Conservation (phyloP, 495 filamentous ascomycete genomes). For the Mytilinidion resinicola region DNA sequence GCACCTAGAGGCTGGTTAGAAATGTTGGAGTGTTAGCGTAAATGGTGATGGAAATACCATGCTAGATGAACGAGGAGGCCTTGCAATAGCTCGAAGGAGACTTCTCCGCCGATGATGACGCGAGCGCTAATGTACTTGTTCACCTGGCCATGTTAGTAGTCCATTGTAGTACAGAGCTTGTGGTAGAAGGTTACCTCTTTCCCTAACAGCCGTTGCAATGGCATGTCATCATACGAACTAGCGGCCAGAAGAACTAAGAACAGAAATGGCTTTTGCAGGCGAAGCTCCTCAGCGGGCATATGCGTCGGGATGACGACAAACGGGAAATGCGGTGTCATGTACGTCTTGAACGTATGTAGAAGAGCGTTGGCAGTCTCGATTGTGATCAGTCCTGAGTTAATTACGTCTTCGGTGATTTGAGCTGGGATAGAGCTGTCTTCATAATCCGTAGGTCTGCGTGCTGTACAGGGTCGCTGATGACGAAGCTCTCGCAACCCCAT, state of each 20-base stretch:
- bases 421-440: neutral
- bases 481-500: neutral
- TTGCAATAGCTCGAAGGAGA: conserved; percentile 13
- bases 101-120: conserved; percentile 17
- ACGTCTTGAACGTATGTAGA: conserved; percentile 21
- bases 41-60: conserved; percentile 4
- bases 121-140: conserved; percentile 18
- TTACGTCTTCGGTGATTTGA: conserved; percentile 4
- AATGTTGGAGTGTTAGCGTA: neutral
- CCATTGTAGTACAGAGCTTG: neutral
- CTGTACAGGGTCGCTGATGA: neutral
- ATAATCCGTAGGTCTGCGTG: neutral
- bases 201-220: no score
- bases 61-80: conserved; percentile 17
- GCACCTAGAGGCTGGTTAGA: conserved; percentile 9
- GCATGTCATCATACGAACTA: no score
- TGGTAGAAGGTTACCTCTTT: no score
- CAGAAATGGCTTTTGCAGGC: conserved; percentile 16
- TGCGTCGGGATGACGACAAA: conserved; percentile 12
- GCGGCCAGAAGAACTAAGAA: conserved; percentile 16
- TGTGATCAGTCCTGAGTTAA: conserved; percentile 14
- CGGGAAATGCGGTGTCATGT: conserved; percentile 24
- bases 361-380: conserved; percentile 16
- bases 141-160: conserved; percentile 12
- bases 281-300: conserved; percentile 2